Conservation (phyloP, 768 basidiomycete genomes). For the Lentinula aciculospora region DNA sequence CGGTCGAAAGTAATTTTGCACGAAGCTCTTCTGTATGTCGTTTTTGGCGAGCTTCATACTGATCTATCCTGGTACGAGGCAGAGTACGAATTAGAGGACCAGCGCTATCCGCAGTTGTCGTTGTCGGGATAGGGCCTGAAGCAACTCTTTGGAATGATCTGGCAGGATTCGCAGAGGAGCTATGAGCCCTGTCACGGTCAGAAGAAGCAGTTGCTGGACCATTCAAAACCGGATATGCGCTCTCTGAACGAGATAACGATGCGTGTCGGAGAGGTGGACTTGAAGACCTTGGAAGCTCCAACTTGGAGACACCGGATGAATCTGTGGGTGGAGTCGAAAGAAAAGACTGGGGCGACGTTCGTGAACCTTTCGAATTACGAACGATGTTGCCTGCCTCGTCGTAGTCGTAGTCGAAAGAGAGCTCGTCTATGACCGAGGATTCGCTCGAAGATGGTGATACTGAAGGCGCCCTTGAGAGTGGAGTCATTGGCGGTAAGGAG, state of each 20-base stretch:
- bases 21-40: conserved; percentile 7
- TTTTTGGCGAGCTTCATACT: conserved; percentile 7
- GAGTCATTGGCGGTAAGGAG: neutral
- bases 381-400: conserved; percentile 51
- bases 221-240: conserved; percentile 44
- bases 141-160: conserved; percentile 64
- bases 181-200: conserved; percentile 11
- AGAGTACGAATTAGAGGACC: conserved; percentile 2
- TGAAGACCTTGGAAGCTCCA: conserved; percentile 20
- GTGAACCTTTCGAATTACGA: conserved; percentile 48
- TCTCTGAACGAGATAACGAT: conserved; percentile 65
- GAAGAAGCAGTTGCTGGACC: conserved; percentile 24
- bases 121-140: conserved; percentile 44
- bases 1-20: neutral
- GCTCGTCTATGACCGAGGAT: conserved; percentile 54
- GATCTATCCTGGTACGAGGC: conserved; percentile 2
- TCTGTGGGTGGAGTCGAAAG: conserved; percentile 19
- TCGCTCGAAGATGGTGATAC: conserved; percentile 46
- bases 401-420: conserved; percentile 60
- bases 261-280: conserved; percentile 35
- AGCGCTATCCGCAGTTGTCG: neutral
- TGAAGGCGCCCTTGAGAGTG: conserved; percentile 12
- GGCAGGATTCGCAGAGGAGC: conserved; percentile 21
- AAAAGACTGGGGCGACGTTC: conserved; percentile 34
- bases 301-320: neutral